Base-by-base conservation (phyloP, 805 yeast species). In the Pichia pseudocactophila region DNA sequence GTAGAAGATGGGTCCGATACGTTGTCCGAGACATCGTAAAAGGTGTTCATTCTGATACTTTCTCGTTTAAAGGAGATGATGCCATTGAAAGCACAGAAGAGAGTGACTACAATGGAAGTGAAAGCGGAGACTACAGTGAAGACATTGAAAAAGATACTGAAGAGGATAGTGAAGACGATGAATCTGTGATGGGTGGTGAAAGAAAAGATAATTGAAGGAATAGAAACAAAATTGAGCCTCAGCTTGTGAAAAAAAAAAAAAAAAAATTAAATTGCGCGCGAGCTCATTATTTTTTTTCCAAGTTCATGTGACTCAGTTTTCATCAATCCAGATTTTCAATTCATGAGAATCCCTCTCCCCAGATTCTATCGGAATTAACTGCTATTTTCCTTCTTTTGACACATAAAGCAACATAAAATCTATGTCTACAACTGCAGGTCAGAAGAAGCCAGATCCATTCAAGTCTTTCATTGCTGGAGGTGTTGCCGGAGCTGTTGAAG, bases 391-490 rank as follows among this genome's bases (percentile, higher is more conserved):
- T 22, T 6, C 25, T 8, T 22, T 6, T 5, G 11, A 28, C 31
- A n/a, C 15, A 28, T 28, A 7, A 5, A 28, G 15, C 15, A 28
- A n/a, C 13, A 28, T 7, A 28, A 28, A 7, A 7, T 13, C 5
- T 22, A 28, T 28, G 31, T 28, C 31, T 7, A 28, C 31, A 4
- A 28, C 31, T n/a, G 15, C 31, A 11, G 31, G 31, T 25, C 32
- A 41, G 11, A 53, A 52, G 30, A 58, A 73, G 57, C 74, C 77
- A 12, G 90, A 82, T 58, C 90, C 92, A 2, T 56, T 74, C 47
- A 78, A 82, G 54, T 86, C 97, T 2, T 87, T 90, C 56, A 68
- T 89, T 22, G 97, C 96, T 7, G 98, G 98, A 43, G 96, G 97
- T 41, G 71, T 84, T 0, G 98, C 97, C 0, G 98, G 97, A 44